Evolutionary conservation across 371 early-diverging fungal species (phyloP), one percentile per base, ranked within the genome.

Genomic region (Mortierella polycephala): DNA sequence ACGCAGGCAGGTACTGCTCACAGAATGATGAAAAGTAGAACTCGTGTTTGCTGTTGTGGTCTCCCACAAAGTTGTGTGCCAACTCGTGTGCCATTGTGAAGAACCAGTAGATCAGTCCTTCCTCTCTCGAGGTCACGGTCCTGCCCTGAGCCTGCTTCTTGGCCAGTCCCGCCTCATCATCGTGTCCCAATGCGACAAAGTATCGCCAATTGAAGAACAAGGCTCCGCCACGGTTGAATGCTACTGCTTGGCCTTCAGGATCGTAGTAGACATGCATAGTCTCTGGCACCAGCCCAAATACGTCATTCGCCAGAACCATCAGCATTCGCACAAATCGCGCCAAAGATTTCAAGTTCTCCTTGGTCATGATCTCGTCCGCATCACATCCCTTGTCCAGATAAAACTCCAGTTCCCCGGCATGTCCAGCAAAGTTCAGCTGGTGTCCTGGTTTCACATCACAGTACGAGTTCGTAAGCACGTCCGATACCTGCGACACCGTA

Each of bases 71-170:
- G 69, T 95, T 93, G 72, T 96, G 97, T 5, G 93, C 96, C 63
- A 96, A 75, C 81, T 96, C 97, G 75, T 96, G 97, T 68, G 94
- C 93, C n/a, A 89, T 75, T 2, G 90, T 92, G 89, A 95, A 90
- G 75, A 93, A 96, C 96, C 95, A 95, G 72, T 93, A 95, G 57
- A 90, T 91, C 65, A 88, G 63, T 0, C 87, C 85, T 40, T 92
- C 91, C 20, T 83, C 83, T 5, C 71, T 45, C 4, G 76, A 64
- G 39, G 64, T 49, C 47, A 76, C 73, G 65, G 53, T 87, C 85
- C 30, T 66, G 51, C 57, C 67, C 61, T 55, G 68, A 39, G 46
- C 60, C 57, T 41, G 49, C 61, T 52, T 66, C 58, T 41, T 57
- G 42, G 59, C 57, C 20, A 20, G 12, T 3, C 76, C 76, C 7